Base-by-base conservation (phyloP, 2,329 filamentous ascomycete genomes). In the Ophiostoma piceae region DNA sequence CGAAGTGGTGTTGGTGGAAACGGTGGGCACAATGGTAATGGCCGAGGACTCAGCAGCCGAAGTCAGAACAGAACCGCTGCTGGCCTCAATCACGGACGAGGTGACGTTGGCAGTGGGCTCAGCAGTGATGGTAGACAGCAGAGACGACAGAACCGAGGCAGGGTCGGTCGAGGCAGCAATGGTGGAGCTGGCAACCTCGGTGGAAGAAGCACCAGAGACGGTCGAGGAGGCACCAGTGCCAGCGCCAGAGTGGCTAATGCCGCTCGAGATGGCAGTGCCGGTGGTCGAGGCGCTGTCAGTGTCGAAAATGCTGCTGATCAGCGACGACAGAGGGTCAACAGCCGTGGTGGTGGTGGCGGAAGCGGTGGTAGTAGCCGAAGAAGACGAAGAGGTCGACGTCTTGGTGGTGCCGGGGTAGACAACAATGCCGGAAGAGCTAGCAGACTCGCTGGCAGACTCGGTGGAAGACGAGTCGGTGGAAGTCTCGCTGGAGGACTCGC, bases 201-300 rank as follows among this genome's bases (percentile, higher is more conserved):
- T 37, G 22, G 71, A 65, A 11, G 60, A 62, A 54, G 69, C 60
- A 57, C 22, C 51, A 22, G 70, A 65, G 70, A 66, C 32, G 35
- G 62, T 68, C 16, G 66, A 7, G 2, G 69, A 4, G 1, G 60
- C 8, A 37, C 66, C 70, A n/a, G 67, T 70, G 37, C 70, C 71
- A 3, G 32, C 60, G 11, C 60, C 71, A 37, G 60, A n/a, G 60
- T 71, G 68, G 68, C 62, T 71, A 26, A 71, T 71, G 9, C 71
- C 71, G 54, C 68, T 67, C 0, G 71, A 67, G 60, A 71, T 29
- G 39, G 69, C 37, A 14, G 67, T 29, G 37, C 19, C 35, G 26
- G 64, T 69, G 22, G 41, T 32, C 32, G 70, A 62, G 9, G 51
- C 54, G 26, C 41, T 64, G 51, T 47, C 66, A 26, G 68, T 14